These are phyloP conservation scores for Neofusicoccum umdonicola DNA, from an alignment of 2,329 filamentous ascomycete genomes.

Conservation along the genomic window DNA sequence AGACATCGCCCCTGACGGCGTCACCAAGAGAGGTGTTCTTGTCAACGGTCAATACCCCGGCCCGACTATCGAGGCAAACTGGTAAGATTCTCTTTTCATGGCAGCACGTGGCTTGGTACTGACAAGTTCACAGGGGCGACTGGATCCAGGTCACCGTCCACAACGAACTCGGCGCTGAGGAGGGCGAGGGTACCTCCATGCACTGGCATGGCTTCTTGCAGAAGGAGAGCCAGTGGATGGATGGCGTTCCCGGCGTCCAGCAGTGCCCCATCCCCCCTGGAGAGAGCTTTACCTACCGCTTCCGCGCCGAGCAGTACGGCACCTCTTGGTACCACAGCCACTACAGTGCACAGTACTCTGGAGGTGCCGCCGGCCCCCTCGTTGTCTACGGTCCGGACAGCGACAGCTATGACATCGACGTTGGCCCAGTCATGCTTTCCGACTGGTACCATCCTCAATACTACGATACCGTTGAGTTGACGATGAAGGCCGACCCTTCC, in stretches of 20 bases:
- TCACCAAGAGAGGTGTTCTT: conserved; percentile 27
- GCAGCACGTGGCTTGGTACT: conserved; percentile 26
- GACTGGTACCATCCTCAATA: conserved; percentile 27
- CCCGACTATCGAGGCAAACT: conserved; percentile 33
- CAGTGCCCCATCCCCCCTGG: conserved; percentile 38
- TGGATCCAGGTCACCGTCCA: conserved; percentile 21
- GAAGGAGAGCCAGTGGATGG: conserved; percentile 33
- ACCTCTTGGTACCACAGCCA: conserved; percentile 28
- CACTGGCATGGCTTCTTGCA: conserved; percentile 37
- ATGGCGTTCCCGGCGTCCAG: conserved; percentile 34
- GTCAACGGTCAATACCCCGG: conserved; percentile 34
- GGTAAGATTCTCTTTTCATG: conserved; percentile 30
- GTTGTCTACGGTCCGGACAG: conserved; percentile 28
- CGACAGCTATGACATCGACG: conserved; percentile 27
- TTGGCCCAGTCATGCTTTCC: conserved; percentile 27
- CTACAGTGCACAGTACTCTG: conserved; percentile 30
- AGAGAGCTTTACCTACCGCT: conserved; percentile 26
- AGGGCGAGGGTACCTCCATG: conserved; percentile 34
- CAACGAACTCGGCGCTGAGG: conserved; percentile 26
- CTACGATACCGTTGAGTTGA: conserved; percentile 20
- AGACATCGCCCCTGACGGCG: conserved; percentile 27
- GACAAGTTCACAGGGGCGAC: conserved; percentile 30
- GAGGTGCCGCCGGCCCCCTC: conserved; percentile 28
- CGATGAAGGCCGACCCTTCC: conserved; percentile 20
- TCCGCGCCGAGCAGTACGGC: conserved; percentile 32